These are phyloP conservation scores for Claviceps cyperi DNA, from an alignment of 2,329 filamentous ascomycete genomes.

Conservation along the genomic window DNA sequence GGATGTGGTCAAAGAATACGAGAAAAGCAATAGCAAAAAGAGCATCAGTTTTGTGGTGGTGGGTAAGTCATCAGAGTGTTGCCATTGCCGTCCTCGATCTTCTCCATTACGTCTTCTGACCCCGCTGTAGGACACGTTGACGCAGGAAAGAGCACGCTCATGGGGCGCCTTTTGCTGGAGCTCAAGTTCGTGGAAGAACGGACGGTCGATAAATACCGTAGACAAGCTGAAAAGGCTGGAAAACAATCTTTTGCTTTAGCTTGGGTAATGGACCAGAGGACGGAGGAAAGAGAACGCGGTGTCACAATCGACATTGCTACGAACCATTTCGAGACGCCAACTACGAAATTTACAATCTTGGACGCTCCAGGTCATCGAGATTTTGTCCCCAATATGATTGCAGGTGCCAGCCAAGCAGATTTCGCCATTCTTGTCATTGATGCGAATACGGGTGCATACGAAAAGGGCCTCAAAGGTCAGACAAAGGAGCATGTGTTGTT, in stretches of 20 bases:
- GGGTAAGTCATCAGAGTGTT: constrained; percentile 35
- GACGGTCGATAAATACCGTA: constrained; percentile 74
- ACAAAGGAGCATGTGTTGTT: constrained; percentile 88
- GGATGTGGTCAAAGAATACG: constrained; percentile 69
- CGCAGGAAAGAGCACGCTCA: constrained; percentile 92
- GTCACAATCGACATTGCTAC: constrained; percentile 96
- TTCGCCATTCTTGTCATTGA: constrained; percentile 93
- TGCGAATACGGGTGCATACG: constrained; percentile 77
- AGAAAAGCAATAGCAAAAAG: constrained; percentile 61
- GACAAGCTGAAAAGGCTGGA: constrained; percentile 79
- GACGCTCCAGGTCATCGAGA: constrained; percentile 91
- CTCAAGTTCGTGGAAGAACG: constrained; percentile 77
- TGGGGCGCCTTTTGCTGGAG: constrained; percentile 87
- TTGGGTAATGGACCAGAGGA: constrained; percentile 89
- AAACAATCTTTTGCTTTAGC: constrained; percentile 93
- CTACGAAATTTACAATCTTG: constrained; percentile 79
- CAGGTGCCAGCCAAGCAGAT: constrained; percentile 87
- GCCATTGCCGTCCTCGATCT: too few species aligned
- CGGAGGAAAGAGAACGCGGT: constrained; percentile 76
- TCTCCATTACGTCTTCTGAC: not conserved
- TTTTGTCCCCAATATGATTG: constrained; percentile 98
- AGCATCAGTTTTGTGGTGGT: constrained; percentile 86
- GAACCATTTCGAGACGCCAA: constrained; percentile 83
- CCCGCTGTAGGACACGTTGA: constrained; percentile 66
- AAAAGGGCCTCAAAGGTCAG: constrained; percentile 84